Evolutionary conservation across 371 early-diverging fungal genomes (phyloP).

Genomic region (Mortierella sp.): DNA sequence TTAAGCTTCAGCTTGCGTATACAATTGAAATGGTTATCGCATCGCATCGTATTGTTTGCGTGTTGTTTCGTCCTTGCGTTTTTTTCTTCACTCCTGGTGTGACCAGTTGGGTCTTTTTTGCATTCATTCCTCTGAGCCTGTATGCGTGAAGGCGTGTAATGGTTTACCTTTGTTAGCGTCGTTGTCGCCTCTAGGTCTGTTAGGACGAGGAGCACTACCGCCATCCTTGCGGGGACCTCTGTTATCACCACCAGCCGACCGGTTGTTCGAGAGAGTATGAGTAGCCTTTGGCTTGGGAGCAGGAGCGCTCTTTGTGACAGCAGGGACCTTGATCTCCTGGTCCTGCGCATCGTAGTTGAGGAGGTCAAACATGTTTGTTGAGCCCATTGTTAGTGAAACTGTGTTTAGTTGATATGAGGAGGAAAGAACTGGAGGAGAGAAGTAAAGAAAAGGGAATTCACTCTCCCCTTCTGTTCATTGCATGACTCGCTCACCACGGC

Average conservation of each 20-base stretch:
- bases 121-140: no score
- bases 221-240: constrained; percentile 44
- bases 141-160: background rate
- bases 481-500: background rate
- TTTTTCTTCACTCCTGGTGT: background rate
- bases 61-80: background rate
- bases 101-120: no score
- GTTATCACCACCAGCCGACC: constrained; percentile 26
- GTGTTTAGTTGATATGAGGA: background rate
- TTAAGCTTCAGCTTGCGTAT: background rate
- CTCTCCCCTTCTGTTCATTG: background rate
- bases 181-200: constrained; percentile 36
- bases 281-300: constrained; percentile 23
- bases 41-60: background rate
- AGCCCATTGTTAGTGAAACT: constrained; percentile 39
- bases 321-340: constrained; percentile 56
- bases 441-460: background rate
- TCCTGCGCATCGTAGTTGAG: constrained; percentile 58
- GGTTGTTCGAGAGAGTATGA: constrained; percentile 20
- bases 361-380: constrained; percentile 49
- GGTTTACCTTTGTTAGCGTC: constrained; percentile 33
- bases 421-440: constrained; percentile 1
- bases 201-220: constrained; percentile 18
- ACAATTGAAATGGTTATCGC: background rate
- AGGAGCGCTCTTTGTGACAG: constrained; percentile 26